Evolutionary conservation across 345 rosid genomes (phyloP).

Genomic region (Citrus mangshanensis): DNA sequence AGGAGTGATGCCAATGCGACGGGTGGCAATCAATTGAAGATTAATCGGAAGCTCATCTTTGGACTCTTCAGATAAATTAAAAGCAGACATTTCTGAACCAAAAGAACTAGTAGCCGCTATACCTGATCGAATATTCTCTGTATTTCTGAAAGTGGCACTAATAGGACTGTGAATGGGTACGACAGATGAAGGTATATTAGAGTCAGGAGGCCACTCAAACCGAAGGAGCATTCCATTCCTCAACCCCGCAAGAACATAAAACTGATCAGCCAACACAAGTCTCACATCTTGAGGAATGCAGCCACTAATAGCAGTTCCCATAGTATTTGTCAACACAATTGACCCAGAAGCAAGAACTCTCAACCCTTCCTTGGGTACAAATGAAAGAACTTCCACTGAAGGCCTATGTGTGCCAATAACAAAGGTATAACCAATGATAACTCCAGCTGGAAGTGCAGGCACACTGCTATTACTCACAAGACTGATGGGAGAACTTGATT

Average conservation of each 20-base stretch:
- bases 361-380: slow-evolving; percentile 60
- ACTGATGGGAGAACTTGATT: slow-evolving; percentile 30
- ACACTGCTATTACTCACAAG: slow-evolving; percentile 24
- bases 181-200: slow-evolving; percentile 33
- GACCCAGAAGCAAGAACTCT: slow-evolving; percentile 75
- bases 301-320: slow-evolving; percentile 75
- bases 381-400: slow-evolving; percentile 85
- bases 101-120: slow-evolving; percentile 22
- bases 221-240: slow-evolving; percentile 99
- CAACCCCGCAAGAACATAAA: slow-evolving; percentile 82
- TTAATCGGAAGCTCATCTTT: slow-evolving; percentile 43
- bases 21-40: slow-evolving; percentile 82
- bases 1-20: slow-evolving; percentile 94
- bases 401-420: slow-evolving; percentile 95
- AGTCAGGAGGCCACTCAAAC: slow-evolving; percentile 79
- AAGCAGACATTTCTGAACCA: slow-evolving; percentile 25
- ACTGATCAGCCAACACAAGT: slow-evolving; percentile 79
- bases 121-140: slow-evolving; percentile 20
- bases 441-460: slow-evolving; percentile 54
- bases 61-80: slow-evolving; percentile 21
- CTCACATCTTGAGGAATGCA: slow-evolving; percentile 97
- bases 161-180: slow-evolving; percentile 19
- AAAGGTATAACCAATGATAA: slow-evolving; percentile 60
- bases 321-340: slow-evolving; percentile 57
- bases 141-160: slow-evolving; percentile 33